Conservation (phyloP, 768 basidiomycete genomes). For the Cystofilobasidium capitatum region DNA sequence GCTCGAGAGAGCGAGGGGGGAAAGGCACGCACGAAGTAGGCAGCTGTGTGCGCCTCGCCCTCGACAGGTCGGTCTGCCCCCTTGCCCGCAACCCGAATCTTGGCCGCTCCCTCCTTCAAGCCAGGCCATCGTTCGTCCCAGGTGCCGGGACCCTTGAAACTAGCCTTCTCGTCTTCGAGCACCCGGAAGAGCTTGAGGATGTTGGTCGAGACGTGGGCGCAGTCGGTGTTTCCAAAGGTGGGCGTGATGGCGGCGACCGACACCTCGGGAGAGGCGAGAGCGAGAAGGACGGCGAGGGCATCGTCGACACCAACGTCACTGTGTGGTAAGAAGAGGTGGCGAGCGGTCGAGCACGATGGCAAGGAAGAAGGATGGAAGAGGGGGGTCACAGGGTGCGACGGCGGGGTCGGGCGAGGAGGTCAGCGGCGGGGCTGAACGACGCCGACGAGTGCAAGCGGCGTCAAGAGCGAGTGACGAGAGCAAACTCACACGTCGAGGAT, state of each 20-base stretch:
- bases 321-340: background rate
- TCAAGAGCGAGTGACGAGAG: too few relatives aligned
- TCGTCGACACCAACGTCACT: constrained; percentile 77
- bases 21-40: constrained; percentile 53
- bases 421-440: background rate
- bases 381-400: background rate
- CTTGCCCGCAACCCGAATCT: constrained; percentile 17
- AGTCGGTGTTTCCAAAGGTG: constrained; percentile 48
- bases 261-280: constrained; percentile 71
- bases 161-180: constrained; percentile 45
- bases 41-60: constrained; percentile 63
- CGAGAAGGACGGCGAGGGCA: constrained; percentile 62
- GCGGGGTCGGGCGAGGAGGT: background rate
- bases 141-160: background rate
- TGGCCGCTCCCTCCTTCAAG: background rate
- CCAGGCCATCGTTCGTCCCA: constrained; percentile 18
- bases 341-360: constrained; percentile 4
- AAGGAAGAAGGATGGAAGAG: background rate
- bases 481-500: background rate
- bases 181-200: constrained; percentile 66
- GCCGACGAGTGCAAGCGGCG: background rate
- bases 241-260: constrained; percentile 66
- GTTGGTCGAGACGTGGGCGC: constrained; percentile 49
- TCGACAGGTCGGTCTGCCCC: constrained; percentile 60
- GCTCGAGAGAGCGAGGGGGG: background rate